Conservation (phyloP, 768 basidiomycete genomes). For the Termitomyces sp. region DNA sequence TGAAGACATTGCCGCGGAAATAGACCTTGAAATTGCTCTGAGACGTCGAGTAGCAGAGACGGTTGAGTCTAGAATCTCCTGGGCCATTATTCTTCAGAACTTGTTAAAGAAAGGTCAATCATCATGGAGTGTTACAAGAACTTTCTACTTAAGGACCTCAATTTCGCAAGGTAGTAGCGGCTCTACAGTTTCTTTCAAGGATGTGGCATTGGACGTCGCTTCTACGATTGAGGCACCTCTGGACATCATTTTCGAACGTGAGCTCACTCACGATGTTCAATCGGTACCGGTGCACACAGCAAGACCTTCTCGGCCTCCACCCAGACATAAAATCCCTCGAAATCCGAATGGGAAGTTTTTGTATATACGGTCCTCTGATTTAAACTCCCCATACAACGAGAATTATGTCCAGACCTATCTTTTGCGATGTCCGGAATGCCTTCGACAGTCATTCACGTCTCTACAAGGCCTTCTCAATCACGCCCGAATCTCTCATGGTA, state of each 20-base stretch:
- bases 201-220: conserved; percentile 36
- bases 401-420: conserved; percentile 25
- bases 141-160: not conserved
- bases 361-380: conserved; percentile 29
- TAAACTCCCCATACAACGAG: conserved; percentile 15
- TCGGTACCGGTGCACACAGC: conserved; percentile 12
- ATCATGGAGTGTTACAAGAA: not conserved
- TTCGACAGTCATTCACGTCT: conserved; percentile 38
- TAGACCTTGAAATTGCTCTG: conserved; percentile 43
- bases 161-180: conserved; percentile 9
- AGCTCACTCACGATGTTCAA: conserved; percentile 18
- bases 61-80: conserved; percentile 39
- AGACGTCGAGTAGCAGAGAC: conserved; percentile 34
- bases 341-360: conserved; percentile 27
- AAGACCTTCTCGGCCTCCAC: conserved; percentile 20
- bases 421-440: conserved; percentile 41
- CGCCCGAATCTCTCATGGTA: conserved; percentile 40
- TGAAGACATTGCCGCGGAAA: conserved; percentile 26
- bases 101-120: conserved; percentile 26
- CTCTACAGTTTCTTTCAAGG: conserved; percentile 25
- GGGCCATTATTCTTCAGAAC: conserved; percentile 40
- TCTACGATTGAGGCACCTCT: conserved; percentile 32
- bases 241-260: conserved; percentile 30
- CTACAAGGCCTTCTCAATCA: conserved; percentile 53
- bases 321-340: conserved; percentile 15